Base-by-base conservation (phyloP, 1,284 basidiomycete species). In the Ganoderma multipileum region DNA sequence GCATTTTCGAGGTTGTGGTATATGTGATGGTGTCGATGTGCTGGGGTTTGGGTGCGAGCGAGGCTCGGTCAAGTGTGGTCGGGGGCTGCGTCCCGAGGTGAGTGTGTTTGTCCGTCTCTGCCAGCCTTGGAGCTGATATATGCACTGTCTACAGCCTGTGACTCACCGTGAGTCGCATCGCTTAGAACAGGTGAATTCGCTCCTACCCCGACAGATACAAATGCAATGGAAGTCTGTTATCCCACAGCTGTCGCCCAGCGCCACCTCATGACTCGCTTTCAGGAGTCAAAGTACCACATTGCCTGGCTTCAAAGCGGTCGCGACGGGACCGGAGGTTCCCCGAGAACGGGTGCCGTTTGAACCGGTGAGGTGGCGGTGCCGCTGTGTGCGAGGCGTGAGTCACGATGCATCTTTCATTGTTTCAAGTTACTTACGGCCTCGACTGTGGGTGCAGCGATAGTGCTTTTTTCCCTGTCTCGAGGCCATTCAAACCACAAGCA, bases 1-100 rank as follows among this genome's bases (percentile, higher is more conserved):
- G 62, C 71, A 72, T 71, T 33, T 26, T 33, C 28, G 26, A 57
- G 47, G n/a, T 14, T 58, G 30, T 39, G 20, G 58, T 14, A 18
- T n/a, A 12, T 26, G 20, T 26, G 58, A 26, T 12, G 58, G 2
- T 26, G 58, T 23, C 20, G 33, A 38, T 33, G 30, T 38, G 55
- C 16, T 14, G 33, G 36, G 4, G 8, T 33, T 2, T n/a, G 26
- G 16, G 44, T 2, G n/a, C 44, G 16, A 54, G 52, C 52, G 6
- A 33, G 52, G 52, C 23, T 50, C 30, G 28, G 18, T 33, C 28
- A 9, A 55, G 52, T 55, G 16, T 30, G 52, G 28, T 38, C 20
- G 20, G 33, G 55, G 20, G 55, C 9, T 11, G 20, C 55, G 55
- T 58, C 55, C 55, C 30, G 55, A 58, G 55, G 55, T 58, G 55